phyloP scores from a whole-genome alignment of 164 flowering plant species.

The Kingdonia uniflora region DNA sequence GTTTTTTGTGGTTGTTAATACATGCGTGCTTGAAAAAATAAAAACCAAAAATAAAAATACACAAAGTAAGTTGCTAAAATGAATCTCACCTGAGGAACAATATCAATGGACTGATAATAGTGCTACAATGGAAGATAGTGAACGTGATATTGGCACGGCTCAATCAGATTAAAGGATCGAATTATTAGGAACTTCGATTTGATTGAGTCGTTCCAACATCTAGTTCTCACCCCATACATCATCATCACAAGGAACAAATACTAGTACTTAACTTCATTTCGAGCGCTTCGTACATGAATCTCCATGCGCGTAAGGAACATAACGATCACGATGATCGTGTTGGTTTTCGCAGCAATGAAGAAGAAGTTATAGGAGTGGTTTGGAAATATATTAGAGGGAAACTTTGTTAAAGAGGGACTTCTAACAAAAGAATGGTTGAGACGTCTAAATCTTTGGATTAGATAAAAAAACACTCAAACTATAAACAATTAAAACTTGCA shows the following conservation, averaged over 20 bases:
- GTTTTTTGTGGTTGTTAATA: too few species aligned
- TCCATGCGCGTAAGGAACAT: too few species aligned
- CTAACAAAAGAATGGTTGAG: conserved; percentile 22
- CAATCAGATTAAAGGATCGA: conserved; percentile 53
- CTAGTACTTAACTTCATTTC: neutral
- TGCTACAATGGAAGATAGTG: too few species aligned
- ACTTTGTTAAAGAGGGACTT: neutral
- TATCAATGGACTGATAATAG: too few species aligned
- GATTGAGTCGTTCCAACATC: conserved; percentile 70
- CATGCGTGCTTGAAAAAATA: too few species aligned
- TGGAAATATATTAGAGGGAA: neutral
- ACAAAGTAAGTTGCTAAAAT: too few species aligned
- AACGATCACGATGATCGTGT: too few species aligned
- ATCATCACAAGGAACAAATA: neutral
- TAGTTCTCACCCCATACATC: conserved; percentile 1
- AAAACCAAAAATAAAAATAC: too few species aligned
- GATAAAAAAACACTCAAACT: too few species aligned
- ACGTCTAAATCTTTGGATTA: conserved; percentile 32
- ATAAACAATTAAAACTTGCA: too few species aligned
- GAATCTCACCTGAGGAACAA: too few species aligned
- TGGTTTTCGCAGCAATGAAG: neutral
- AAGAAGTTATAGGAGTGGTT: neutral
- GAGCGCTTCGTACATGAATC: neutral
- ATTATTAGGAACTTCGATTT: conserved; percentile 36
- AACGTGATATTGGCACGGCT: conserved; percentile 79